Evolutionary conservation across 2,329 filamentous ascomycete genomes (phyloP).

Genomic region (Calonectria fujianensis): DNA sequence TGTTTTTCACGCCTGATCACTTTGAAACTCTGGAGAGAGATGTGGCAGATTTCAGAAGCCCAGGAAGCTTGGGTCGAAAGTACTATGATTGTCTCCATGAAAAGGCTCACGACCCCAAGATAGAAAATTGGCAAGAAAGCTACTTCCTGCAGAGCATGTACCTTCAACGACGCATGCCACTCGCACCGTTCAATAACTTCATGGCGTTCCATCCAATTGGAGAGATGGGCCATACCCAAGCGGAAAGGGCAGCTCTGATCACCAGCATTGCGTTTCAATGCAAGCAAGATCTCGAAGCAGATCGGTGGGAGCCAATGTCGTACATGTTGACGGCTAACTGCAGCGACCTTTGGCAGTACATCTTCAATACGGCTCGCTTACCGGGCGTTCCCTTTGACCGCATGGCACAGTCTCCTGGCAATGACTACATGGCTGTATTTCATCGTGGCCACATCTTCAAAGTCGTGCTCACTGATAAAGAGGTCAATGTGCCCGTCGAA

Average conservation of each 20-base stretch:
- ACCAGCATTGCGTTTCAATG: slow-evolving; percentile 40
- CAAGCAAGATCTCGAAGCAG: slow-evolving; percentile 43
- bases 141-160: slow-evolving; percentile 42
- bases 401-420: slow-evolving; percentile 40
- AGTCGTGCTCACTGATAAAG: slow-evolving; percentile 30
- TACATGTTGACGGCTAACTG: slow-evolving; percentile 40
- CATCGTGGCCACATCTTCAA: slow-evolving; percentile 44
- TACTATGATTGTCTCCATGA: slow-evolving; percentile 35
- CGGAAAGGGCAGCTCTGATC: slow-evolving; percentile 43
- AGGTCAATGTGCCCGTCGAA: slow-evolving; percentile 29
- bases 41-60: slow-evolving; percentile 34
- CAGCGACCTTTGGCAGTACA: slow-evolving; percentile 38
- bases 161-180: slow-evolving; percentile 40
- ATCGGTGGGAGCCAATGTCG: slow-evolving; percentile 38
- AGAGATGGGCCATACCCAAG: slow-evolving; percentile 42
- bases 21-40: slow-evolving; percentile 37
- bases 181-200: slow-evolving; percentile 43
- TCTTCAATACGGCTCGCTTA: slow-evolving; percentile 39
- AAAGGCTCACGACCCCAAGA: slow-evolving; percentile 35
- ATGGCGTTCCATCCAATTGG: slow-evolving; percentile 40
- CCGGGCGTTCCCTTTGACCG: slow-evolving; percentile 39
- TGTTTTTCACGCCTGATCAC: slow-evolving; percentile 40
- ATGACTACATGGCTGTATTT: slow-evolving; percentile 42
- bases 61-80: slow-evolving; percentile 39
- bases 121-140: slow-evolving; percentile 43